These are phyloP conservation scores for Aquilaria sinensis DNA, from an alignment of 345 rosid genomes.

Conservation along the genomic window DNA sequence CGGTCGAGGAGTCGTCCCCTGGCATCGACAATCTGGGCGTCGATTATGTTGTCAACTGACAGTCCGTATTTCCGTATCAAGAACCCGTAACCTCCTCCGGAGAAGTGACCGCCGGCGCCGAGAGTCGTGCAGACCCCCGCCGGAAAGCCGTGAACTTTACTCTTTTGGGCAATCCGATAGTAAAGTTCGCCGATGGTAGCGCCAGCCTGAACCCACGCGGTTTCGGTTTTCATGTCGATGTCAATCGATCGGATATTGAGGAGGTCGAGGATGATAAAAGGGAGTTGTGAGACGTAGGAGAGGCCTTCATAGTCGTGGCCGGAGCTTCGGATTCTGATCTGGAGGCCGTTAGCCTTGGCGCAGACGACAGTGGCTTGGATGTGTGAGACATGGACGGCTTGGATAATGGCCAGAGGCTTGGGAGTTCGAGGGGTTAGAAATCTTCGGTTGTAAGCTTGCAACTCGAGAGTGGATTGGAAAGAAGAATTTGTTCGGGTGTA, in stretches of 20 bases:
- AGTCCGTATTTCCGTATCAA: slow-evolving; percentile 51
- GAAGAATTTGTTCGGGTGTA: slow-evolving; percentile 16
- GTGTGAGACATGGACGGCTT: slow-evolving; percentile 25
- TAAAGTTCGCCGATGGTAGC: slow-evolving; percentile 51
- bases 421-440: slow-evolving; percentile 13
- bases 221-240: slow-evolving; percentile 23
- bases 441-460: slow-evolving; percentile 11
- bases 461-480: slow-evolving; percentile 9
- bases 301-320: slow-evolving; percentile 32
- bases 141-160: slow-evolving; percentile 37
- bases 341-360: slow-evolving; percentile 13
- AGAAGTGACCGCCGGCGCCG: slow-evolving; percentile 44
- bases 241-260: slow-evolving; percentile 31
- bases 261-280: slow-evolving; percentile 36
- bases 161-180: slow-evolving; percentile 33
- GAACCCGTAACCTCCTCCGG: slow-evolving; percentile 53
- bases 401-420: slow-evolving; percentile 21
- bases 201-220: slow-evolving; percentile 51
- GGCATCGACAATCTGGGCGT: slow-evolving; percentile 44
- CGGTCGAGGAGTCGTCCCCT: slow-evolving; percentile 38
- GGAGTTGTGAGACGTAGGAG: slow-evolving; percentile 15
- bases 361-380: slow-evolving; percentile 29
- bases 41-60: slow-evolving; percentile 40
- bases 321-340: slow-evolving; percentile 25
- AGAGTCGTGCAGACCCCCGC: slow-evolving; percentile 37